Conservation (phyloP, 257 asterid genomes). For the Salvia splendens region DNA sequence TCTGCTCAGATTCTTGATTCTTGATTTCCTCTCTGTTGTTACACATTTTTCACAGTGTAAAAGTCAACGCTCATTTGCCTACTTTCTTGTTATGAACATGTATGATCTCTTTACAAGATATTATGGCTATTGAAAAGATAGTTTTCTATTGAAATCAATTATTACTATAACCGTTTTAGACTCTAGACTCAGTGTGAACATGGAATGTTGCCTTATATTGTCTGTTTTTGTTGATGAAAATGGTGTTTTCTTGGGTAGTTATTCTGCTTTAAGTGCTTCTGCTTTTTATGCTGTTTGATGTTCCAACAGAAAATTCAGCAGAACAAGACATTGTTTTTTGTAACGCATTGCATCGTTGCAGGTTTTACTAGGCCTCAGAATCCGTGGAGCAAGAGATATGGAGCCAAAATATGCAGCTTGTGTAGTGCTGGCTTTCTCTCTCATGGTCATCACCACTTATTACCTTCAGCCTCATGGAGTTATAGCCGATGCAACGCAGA, state of each 20-base stretch:
- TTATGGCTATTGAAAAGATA: background rate
- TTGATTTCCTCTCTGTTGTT: background rate
- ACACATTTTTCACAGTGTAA: background rate
- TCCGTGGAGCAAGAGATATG: constrained; percentile 48
- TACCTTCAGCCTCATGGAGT: constrained; percentile 39
- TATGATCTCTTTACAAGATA: background rate
- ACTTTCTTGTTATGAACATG: background rate
- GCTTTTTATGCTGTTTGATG: constrained; percentile 7
- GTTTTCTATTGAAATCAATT: background rate
- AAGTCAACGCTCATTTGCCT: constrained; percentile 24
- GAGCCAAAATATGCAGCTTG: constrained; percentile 36
- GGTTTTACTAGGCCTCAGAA: constrained; percentile 29
- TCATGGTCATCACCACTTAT: constrained; percentile 32
- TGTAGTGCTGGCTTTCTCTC: constrained; percentile 39
- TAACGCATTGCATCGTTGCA: background rate
- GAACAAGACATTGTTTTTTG: constrained; percentile 17
- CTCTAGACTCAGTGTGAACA: constrained; percentile 9
- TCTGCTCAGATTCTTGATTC: constrained; percentile 21
- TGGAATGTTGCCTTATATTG: constrained; percentile 11
- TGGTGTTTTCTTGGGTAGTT: constrained; percentile 29
- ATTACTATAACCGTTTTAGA: background rate
- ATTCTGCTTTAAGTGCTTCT: constrained; percentile 33
- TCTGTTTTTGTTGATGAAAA: constrained; percentile 33
- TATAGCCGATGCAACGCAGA: constrained; percentile 46
- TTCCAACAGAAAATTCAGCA: constrained; percentile 21